Conservation (phyloP, 1,284 basidiomycete species). For the Melampsora abietis-canadensis region DNA sequence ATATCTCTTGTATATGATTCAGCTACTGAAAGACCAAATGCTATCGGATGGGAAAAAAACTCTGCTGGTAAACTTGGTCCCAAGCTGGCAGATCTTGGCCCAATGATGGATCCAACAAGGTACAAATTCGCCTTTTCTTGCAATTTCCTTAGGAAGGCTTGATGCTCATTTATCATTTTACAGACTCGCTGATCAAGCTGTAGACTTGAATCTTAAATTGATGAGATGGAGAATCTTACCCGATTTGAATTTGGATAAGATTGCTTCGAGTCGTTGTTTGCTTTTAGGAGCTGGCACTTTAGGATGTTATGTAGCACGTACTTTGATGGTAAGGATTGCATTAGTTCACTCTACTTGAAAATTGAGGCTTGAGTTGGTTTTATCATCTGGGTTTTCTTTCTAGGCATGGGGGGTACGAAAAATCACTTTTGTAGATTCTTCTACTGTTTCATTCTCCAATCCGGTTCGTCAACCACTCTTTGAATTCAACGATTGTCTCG, state of each 20-base stretch:
- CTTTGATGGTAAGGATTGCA: constrained; percentile 67
- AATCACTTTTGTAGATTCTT: constrained; percentile 88
- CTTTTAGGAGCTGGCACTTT: constrained; percentile 91
- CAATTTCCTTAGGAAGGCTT: neutral
- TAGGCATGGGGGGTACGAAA: constrained; percentile 92
- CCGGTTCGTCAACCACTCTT: constrained; percentile 95
- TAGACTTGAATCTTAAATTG: constrained; percentile 92
- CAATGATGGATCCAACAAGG: constrained; percentile 89
- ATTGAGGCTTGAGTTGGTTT: neutral
- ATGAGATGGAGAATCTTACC: constrained; percentile 98
- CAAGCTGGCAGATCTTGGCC: constrained; percentile 82
- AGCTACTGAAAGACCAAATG: constrained; percentile 58
- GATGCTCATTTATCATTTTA: neutral
- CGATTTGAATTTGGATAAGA: constrained; percentile 77
- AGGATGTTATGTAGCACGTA: constrained; percentile 89
- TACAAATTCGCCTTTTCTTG: constrained; percentile 49
- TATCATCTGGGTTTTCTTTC: neutral
- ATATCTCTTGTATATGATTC: neutral
- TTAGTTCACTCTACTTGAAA: constrained; percentile 11
- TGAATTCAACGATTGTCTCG: constrained; percentile 87
- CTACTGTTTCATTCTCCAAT: constrained; percentile 89
- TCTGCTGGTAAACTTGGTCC: constrained; percentile 76
- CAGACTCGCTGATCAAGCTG: constrained; percentile 88
- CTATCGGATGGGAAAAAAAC: constrained; percentile 95
- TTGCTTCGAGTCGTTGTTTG: constrained; percentile 74